Percentiles rank a stretch among this genome's conserved stretches.
These are phyloP conservation scores for Neofusicoccum parvum DNA, from an alignment of 2,329 filamentous ascomycete genomes.

Conservation along the genomic window DNA sequence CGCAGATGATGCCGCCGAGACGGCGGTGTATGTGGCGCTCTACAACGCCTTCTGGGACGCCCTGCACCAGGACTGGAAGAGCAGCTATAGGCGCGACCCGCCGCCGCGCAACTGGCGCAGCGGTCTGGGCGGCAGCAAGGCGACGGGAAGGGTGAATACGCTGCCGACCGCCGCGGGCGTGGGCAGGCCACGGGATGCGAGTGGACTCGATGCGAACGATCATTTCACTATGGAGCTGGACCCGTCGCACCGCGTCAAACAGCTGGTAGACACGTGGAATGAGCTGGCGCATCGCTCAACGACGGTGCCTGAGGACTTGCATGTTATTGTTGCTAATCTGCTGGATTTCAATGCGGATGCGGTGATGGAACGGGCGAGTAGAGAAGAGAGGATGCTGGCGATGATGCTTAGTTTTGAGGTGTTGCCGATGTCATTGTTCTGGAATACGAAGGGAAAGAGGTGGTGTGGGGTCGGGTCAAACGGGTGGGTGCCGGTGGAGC, in stretches of 20 bases:
- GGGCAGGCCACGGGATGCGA: neutral
- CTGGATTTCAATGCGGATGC: constrained; percentile 20
- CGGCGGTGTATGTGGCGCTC: constrained; percentile 3
- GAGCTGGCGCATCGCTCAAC: constrained; percentile 23
- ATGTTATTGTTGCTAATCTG: constrained; percentile 24
- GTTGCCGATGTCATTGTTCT: constrained; percentile 23
- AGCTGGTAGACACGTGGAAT: constrained; percentile 24
- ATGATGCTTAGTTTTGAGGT: constrained; percentile 20
- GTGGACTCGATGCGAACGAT: neutral
- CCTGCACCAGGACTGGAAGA: constrained; percentile 21
- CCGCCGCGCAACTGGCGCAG: neutral
- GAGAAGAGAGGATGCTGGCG: constrained; percentile 10
- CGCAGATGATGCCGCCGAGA: neutral
- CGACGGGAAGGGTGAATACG: neutral
- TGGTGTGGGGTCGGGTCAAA: constrained; percentile 11
- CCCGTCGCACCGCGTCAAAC: neutral
- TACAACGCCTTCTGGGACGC: constrained; percentile 20
- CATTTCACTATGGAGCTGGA: neutral
- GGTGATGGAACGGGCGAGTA: neutral
- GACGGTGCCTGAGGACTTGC: constrained; percentile 24
- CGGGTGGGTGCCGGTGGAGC: constrained; percentile 15
- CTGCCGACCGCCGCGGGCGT: neutral
- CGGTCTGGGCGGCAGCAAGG: neutral
- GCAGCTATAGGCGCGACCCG: neutral
- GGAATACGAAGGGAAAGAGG: constrained; percentile 2